Evolutionary conservation across 1,139 yeast species (phyloP).

Genomic region (Nadsonia commutata): DNA sequence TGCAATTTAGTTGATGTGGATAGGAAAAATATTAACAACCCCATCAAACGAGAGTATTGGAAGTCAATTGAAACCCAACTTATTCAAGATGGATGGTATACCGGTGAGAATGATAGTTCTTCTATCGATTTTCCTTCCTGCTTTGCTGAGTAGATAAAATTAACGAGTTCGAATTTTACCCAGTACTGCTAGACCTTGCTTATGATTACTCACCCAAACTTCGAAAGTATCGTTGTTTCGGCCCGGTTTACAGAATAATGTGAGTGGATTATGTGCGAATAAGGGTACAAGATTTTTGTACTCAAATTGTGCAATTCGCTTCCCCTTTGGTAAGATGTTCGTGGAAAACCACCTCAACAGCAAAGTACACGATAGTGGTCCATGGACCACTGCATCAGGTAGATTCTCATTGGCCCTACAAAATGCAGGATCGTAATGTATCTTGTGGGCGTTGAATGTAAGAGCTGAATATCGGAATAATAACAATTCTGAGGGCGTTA

Average conservation of each 20-base stretch:
- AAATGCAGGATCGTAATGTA: slow-evolving; percentile 55
- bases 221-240: slow-evolving; percentile 13
- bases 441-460: slow-evolving; percentile 68
- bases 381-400: slow-evolving; percentile 55
- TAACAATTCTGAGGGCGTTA: slow-evolving; percentile 21
- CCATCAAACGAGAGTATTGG: slow-evolving; percentile 3
- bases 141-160: background rate
- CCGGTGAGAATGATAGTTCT: background rate
- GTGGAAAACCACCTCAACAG: slow-evolving; percentile 35
- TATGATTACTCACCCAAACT: slow-evolving; percentile 22
- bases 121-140: background rate
- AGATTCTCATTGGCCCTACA: slow-evolving; percentile 41
- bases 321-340: slow-evolving; percentile 8
- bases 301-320: slow-evolving; percentile 22
- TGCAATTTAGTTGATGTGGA: slow-evolving; percentile 4
- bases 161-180: slow-evolving; percentile 10
- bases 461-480: slow-evolving; percentile 55
- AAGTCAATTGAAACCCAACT: slow-evolving; percentile 1
- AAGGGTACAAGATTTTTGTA: slow-evolving; percentile 41
- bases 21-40: background rate
- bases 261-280: slow-evolving; percentile 22
- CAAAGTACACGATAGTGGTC: slow-evolving; percentile 60
- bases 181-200: slow-evolving; percentile 15
- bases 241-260: slow-evolving; percentile 13
- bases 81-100: slow-evolving; percentile 2